These are phyloP conservation scores for Huntiella abstrusa DNA, from an alignment of 2,329 filamentous ascomycete species.

Conservation along the genomic window DNA sequence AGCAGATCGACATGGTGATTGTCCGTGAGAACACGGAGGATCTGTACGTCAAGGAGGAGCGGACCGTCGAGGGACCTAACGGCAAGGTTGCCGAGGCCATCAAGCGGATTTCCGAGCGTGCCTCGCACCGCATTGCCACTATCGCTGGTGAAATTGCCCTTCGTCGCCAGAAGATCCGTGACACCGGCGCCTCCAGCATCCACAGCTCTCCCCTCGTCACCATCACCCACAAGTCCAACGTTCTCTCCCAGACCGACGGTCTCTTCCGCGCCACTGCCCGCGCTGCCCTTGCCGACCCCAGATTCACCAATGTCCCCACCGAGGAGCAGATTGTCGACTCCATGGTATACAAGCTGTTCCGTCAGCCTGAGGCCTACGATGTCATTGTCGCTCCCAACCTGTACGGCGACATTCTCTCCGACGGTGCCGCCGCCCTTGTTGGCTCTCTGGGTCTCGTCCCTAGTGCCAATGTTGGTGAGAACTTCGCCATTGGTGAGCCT, in stretches of 20 bases:
- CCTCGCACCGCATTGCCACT: conserved; percentile 66
- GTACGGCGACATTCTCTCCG: conserved; percentile 91
- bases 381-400: conserved; percentile 96
- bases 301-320: conserved; percentile 46
- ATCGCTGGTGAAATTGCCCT: conserved; percentile 93
- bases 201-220: conserved; percentile 63
- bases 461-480: conserved; percentile 83
- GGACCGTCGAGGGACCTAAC: conserved; percentile 53
- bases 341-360: conserved; percentile 99
- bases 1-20: conserved; percentile 87
- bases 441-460: conserved; percentile 85
- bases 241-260: conserved; percentile 88
- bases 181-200: conserved; percentile 35
- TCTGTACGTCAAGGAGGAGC: conserved; percentile 93
- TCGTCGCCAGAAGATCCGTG: conserved; percentile 63
- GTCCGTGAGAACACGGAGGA: conserved; percentile 98
- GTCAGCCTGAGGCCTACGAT: conserved; percentile 85
- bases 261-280: conserved; percentile 74
- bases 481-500: conserved; percentile 91
- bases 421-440: conserved; percentile 85
- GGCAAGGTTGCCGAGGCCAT: conserved; percentile 90
- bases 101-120: conserved; percentile 84
- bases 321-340: conserved; percentile 98
- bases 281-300: conserved; percentile 45
- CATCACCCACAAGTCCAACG: conserved; percentile 97